Conservation (phyloP, 257 asterid genomes). For the Fraxinus americana region DNA sequence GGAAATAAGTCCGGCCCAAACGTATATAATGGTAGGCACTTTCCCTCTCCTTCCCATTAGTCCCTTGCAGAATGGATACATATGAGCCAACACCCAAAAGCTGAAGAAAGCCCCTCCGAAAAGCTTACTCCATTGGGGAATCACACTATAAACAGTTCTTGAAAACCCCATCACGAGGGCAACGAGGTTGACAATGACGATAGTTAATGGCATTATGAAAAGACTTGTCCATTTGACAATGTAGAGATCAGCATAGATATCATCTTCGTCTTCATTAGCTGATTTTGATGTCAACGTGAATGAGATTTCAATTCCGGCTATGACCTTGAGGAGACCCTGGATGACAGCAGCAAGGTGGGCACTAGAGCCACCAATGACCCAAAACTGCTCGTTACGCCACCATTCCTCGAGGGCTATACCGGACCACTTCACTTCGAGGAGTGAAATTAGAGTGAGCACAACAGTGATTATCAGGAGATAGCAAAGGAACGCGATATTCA, state of each 20-base stretch:
- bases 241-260: conserved; percentile 73
- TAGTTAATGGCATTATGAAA: conserved; percentile 69
- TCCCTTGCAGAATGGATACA: conserved; percentile 87
- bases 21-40: conserved; percentile 77
- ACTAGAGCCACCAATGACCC: conserved; percentile 91
- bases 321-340: conserved; percentile 82
- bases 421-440: conserved; percentile 95
- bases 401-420: conserved; percentile 85
- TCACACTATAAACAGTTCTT: conserved; percentile 71
- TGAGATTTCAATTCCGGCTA: conserved; percentile 89
- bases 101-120: conserved; percentile 89
- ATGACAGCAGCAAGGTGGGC: conserved; percentile 86
- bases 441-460: conserved; percentile 65
- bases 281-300: conserved; percentile 83
- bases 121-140: conserved; percentile 89
- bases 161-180: conserved; percentile 74
- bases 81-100: conserved; percentile 88
- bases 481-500: conserved; percentile 54
- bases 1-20: conserved; percentile 36
- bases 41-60: conserved; percentile 92
- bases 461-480: conserved; percentile 74
- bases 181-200: conserved; percentile 55
- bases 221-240: conserved; percentile 83
- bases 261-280: conserved; percentile 70
- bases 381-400: conserved; percentile 97